These are phyloP conservation scores for Ilyonectria robusta DNA, from an alignment of 2,329 filamentous ascomycete genomes.

Conservation along the genomic window DNA sequence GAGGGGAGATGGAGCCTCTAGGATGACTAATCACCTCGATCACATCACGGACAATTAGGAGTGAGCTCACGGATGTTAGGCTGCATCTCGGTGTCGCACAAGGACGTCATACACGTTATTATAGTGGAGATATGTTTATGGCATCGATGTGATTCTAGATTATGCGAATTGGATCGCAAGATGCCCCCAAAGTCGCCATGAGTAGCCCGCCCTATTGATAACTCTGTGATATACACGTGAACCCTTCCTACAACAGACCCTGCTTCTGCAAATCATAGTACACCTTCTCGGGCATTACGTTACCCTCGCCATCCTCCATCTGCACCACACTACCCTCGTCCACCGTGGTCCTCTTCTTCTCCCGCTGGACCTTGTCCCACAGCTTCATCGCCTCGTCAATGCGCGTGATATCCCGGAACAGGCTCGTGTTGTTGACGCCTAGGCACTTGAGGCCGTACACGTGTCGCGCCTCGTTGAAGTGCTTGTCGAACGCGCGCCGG, in stretches of 20 bases:
- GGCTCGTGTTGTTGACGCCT: conserved; percentile 89
- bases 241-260: conserved; percentile 76
- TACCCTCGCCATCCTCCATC: conserved; percentile 98
- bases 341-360: conserved; percentile 83
- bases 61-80: too few relatives aligned
- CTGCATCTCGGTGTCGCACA: too few relatives aligned
- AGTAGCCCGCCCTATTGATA: not conserved
- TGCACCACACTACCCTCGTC: conserved; percentile 90
- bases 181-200: not conserved
- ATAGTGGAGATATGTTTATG: not conserved
- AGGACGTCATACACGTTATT: not conserved
- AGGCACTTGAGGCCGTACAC: conserved; percentile 95
- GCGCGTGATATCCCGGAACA: conserved; percentile 94
- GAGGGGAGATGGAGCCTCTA: not conserved
- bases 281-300: conserved; percentile 99
- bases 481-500: conserved; percentile 95
- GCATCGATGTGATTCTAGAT: not conserved
- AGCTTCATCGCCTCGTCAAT: conserved; percentile 91
- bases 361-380: conserved; percentile 93
- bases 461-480: conserved; percentile 95
- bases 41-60: not conserved
- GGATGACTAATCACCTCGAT: conserved; percentile 25
- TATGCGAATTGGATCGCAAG: conserved; percentile 6
- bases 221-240: conserved; percentile 27
- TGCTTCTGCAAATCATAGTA: conserved; percentile 96